These are phyloP conservation scores for Suillus sp. DNA, from an alignment of 768 basidiomycete species.

Conservation along the genomic window DNA sequence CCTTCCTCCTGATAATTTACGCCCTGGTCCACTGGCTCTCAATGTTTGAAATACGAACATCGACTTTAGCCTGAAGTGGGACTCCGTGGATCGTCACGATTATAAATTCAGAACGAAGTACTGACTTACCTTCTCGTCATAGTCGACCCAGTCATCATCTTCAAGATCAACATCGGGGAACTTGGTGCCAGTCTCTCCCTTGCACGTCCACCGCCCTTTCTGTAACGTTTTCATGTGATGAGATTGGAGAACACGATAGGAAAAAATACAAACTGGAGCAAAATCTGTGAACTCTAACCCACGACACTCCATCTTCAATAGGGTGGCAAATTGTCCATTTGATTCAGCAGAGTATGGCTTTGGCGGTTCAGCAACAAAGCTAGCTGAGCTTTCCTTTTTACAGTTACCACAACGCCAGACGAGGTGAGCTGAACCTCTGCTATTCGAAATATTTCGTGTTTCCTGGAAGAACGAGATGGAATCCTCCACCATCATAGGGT, in stretches of 20 bases:
- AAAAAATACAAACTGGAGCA: conserved; percentile 58
- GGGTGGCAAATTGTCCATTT: conserved; percentile 57
- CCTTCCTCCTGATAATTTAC: conserved; percentile 26
- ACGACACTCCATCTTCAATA: conserved; percentile 80
- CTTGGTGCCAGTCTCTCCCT: conserved; percentile 56
- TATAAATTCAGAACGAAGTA: not conserved
- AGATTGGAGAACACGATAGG: not conserved
- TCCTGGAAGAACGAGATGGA: conserved; percentile 46
- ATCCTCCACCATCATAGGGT: not conserved
- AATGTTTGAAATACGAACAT: conserved; percentile 72
- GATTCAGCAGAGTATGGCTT: conserved; percentile 57
- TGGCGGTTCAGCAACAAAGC: conserved; percentile 46
- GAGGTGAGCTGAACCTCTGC: conserved; percentile 71
- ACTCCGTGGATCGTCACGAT: not conserved
- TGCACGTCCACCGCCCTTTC: conserved; percentile 76
- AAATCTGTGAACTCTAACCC: conserved; percentile 84
- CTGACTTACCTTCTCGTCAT: conserved; percentile 79
- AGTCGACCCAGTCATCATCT: conserved; percentile 77
- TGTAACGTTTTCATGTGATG: conserved; percentile 31
- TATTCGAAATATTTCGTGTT: conserved; percentile 54
- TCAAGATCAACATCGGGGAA: conserved; percentile 75
- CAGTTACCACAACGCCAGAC: conserved; percentile 81
- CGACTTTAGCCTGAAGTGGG: conserved; percentile 49
- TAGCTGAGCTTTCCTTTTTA: conserved; percentile 82
- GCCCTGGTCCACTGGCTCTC: conserved; percentile 70